These are phyloP conservation scores for Coemansia sp. DNA, from an alignment of 371 early-diverging fungal genomes.

Conservation along the genomic window DNA sequence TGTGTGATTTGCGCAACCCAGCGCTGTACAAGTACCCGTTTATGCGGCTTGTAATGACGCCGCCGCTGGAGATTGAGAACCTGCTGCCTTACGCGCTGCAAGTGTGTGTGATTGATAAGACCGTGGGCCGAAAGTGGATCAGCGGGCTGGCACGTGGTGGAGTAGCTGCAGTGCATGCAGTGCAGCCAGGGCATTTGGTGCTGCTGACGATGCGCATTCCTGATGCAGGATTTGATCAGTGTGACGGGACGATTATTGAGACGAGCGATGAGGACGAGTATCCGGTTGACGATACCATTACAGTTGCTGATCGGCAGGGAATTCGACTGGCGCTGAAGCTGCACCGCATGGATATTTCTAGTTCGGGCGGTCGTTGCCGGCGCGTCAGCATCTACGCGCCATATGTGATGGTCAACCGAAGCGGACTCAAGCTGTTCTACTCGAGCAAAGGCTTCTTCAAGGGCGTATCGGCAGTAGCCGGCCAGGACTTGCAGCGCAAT, in stretches of 20 bases:
- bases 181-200: slow-evolving; percentile 81
- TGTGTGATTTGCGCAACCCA: slow-evolving; percentile 36
- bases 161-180: slow-evolving; percentile 75
- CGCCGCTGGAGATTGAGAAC: slow-evolving; percentile 95
- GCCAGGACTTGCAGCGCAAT: slow-evolving; percentile 55
- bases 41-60: slow-evolving; percentile 78
- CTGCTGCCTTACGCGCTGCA: slow-evolving; percentile 85
- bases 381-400: slow-evolving; percentile 63
- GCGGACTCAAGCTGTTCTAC: slow-evolving; percentile 77
- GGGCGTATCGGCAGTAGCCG: slow-evolving; percentile 67
- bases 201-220: slow-evolving; percentile 73
- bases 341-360: slow-evolving; percentile 51
- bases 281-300: slow-evolving; percentile 67
- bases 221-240: slow-evolving; percentile 64
- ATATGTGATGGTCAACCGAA: slow-evolving; percentile 87
- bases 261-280: slow-evolving; percentile 70
- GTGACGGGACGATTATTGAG: slow-evolving; percentile 85
- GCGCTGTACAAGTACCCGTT: slow-evolving; percentile 66
- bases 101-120: slow-evolving; percentile 75
- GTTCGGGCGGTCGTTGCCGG: slow-evolving; percentile 48
- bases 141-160: slow-evolving; percentile 71
- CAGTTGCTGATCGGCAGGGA: slow-evolving; percentile 66
- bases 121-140: slow-evolving; percentile 62
- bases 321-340: slow-evolving; percentile 65
- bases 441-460: slow-evolving; percentile 75